Evolutionary conservation across 768 basidiomycete genomes (phyloP).

Genomic region (Pholiota microspora): DNA sequence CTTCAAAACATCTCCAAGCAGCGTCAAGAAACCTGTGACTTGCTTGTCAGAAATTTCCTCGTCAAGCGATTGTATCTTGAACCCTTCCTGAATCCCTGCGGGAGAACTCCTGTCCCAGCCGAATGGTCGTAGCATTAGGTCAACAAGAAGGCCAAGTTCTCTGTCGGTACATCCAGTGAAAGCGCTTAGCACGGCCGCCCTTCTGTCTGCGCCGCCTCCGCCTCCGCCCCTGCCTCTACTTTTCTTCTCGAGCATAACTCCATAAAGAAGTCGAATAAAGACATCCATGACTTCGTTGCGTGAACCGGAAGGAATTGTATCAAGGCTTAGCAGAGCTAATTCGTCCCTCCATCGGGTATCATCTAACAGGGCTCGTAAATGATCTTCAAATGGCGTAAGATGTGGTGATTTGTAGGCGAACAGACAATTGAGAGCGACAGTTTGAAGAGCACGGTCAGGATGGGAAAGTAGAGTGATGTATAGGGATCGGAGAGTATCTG

Average conservation of each 20-base stretch:
- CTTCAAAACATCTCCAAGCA: conserved; percentile 83
- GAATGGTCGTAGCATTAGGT: conserved; percentile 85
- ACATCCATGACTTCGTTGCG: conserved; percentile 68
- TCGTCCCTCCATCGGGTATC: conserved; percentile 90
- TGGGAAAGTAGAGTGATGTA: conserved; percentile 81
- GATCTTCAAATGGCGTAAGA: conserved; percentile 57
- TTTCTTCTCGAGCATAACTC: conserved; percentile 79
- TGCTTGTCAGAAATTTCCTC: conserved; percentile 51
- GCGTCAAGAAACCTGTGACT: conserved; percentile 78
- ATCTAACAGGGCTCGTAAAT: conserved; percentile 71
- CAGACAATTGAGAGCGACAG: conserved; percentile 71
- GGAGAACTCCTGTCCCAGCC: conserved; percentile 29
- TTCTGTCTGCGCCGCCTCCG: conserved; percentile 61
- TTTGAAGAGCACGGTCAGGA: conserved; percentile 79
- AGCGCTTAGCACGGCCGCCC: conserved; percentile 71
- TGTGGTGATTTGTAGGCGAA: conserved; percentile 76
- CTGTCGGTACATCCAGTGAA: conserved; percentile 67
- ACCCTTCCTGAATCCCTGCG: conserved; percentile 17
- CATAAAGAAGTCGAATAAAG: conserved; percentile 78
- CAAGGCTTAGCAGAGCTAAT: conserved; percentile 68
- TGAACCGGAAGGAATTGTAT: conserved; percentile 48
- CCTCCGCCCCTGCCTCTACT: conserved; percentile 68
- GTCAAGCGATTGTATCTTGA: conserved; percentile 8
- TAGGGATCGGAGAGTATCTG: conserved; percentile 59
- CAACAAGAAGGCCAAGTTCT: conserved; percentile 76